phyloP scores from a whole-genome alignment of 2,329 filamentous ascomycete species.

The Rhexocercosporidium sp. region DNA sequence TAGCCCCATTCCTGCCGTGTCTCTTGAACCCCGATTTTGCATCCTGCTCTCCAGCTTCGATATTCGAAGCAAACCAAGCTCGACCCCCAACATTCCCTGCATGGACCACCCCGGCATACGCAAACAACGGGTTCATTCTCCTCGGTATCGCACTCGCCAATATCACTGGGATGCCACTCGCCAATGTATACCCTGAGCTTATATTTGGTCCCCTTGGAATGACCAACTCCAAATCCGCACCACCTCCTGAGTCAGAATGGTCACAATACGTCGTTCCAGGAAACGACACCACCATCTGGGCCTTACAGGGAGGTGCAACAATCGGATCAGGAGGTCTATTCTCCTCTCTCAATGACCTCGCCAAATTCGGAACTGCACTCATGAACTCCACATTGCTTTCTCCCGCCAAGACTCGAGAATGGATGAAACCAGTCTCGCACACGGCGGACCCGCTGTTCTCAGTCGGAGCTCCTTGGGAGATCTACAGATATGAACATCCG shows the following conservation, averaged over 20 bases:
- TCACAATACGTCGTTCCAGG: not conserved
- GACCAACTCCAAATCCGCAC: not conserved
- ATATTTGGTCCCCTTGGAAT: constrained; percentile 12
- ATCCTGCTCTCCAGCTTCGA: not conserved
- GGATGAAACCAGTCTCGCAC: constrained; percentile 27
- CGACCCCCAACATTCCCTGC: not conserved
- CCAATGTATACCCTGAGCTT: not conserved
- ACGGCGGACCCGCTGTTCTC: constrained; percentile 15
- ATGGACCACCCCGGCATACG: constrained; percentile 13
- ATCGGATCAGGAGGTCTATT: constrained; percentile 3
- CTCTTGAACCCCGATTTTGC: not conserved
- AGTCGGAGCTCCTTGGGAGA: constrained; percentile 28
- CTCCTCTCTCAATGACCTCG: constrained; percentile 11
- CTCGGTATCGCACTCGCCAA: constrained; percentile 18
- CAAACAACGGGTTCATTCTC: constrained; percentile 14
- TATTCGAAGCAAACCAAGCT: not conserved
- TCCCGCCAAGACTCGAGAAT: constrained; percentile 17
- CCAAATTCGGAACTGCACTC: constrained; percentile 19
- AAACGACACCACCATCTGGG: not conserved
- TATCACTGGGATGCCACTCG: constrained; percentile 11
- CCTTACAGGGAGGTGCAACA: not conserved
- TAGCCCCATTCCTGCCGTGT: not conserved
- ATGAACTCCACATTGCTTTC: constrained; percentile 21
- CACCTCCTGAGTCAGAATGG: not conserved
- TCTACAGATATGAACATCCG: constrained; percentile 16